Percentiles rank a stretch among this genome's conserved stretches.
Conservation (phyloP, 2,329 filamentous ascomycete species). For the Fonsecaea pugnacius region DNA sequence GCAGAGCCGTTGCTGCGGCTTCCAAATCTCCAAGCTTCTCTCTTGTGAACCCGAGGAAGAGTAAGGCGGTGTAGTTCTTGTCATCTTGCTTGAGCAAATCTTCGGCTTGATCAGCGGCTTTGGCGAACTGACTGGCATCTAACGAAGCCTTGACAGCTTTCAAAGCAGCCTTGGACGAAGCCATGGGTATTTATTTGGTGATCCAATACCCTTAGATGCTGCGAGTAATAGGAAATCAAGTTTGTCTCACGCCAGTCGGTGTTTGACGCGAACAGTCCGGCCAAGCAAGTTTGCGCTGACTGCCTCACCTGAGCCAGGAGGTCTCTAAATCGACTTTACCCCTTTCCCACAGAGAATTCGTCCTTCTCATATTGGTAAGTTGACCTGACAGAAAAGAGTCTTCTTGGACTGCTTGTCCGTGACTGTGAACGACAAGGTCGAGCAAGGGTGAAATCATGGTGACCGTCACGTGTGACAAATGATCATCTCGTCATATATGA, state of each 20-base stretch:
- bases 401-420: background rate
- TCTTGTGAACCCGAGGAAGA: constrained; percentile 85
- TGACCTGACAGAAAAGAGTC: background rate
- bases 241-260: background rate
- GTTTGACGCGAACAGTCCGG: background rate
- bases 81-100: constrained; percentile 72
- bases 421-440: background rate
- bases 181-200: constrained; percentile 40
- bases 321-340: background rate
- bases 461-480: background rate
- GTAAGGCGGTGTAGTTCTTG: constrained; percentile 79
- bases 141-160: constrained; percentile 81
- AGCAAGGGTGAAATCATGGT: background rate
- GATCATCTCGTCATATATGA: background rate
- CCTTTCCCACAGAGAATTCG: background rate
- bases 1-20: constrained; percentile 77
- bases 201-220: background rate
- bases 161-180: constrained; percentile 69
- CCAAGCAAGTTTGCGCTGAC: background rate
- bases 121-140: constrained; percentile 77
- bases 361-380: background rate
- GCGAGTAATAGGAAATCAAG: background rate
- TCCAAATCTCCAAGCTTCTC: constrained; percentile 74
- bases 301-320: constrained; percentile 1
- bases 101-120: constrained; percentile 71